Percentiles rank a stretch among this genome's conserved stretches.
Evolutionary conservation across 2,329 filamentous ascomycete genomes (phyloP).

Genomic region (Leptographium wingfieldii): DNA sequence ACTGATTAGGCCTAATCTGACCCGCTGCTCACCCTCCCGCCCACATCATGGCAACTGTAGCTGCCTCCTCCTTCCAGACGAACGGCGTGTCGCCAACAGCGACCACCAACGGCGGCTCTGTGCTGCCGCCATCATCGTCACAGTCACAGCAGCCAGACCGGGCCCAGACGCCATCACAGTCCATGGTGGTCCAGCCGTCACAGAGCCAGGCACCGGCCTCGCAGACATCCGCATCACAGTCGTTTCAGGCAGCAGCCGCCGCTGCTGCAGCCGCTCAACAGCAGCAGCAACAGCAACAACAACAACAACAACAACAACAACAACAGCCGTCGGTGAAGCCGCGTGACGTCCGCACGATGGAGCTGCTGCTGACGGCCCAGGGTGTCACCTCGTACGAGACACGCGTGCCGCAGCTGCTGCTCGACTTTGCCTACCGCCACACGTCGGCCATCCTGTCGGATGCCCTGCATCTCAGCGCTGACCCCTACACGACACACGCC

Average conservation of each 20-base stretch:
- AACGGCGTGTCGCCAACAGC: slow-evolving; percentile 35
- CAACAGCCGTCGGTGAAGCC: slow-evolving; percentile 18
- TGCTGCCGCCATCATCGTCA: slow-evolving; percentile 9
- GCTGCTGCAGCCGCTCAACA: neutral
- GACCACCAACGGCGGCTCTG: slow-evolving; percentile 6
- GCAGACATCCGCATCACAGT: slow-evolving; percentile 10
- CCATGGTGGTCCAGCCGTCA: neutral
- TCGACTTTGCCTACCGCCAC: slow-evolving; percentile 80
- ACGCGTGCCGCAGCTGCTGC: slow-evolving; percentile 68
- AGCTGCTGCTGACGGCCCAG: slow-evolving; percentile 66
- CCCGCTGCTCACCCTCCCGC: neutral
- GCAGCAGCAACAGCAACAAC: neutral
- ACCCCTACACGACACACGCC: slow-evolving; percentile 52
- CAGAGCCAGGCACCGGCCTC: slow-evolving; percentile 11
- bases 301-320: neutral
- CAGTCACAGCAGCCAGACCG: slow-evolving; percentile 3
- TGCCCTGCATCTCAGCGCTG: slow-evolving; percentile 53
- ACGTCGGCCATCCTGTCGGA: slow-evolving; percentile 59
- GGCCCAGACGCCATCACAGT: slow-evolving; percentile 8
- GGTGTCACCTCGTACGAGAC: slow-evolving; percentile 71
- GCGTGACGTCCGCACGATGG: slow-evolving; percentile 66
- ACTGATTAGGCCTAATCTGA: no score
- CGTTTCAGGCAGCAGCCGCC: neutral
- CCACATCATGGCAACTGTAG: neutral
- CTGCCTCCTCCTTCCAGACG: slow-evolving; percentile 29